phyloP scores from a whole-genome alignment of 768 basidiomycete species.

The Hortiboletus flavorubellus region DNA sequence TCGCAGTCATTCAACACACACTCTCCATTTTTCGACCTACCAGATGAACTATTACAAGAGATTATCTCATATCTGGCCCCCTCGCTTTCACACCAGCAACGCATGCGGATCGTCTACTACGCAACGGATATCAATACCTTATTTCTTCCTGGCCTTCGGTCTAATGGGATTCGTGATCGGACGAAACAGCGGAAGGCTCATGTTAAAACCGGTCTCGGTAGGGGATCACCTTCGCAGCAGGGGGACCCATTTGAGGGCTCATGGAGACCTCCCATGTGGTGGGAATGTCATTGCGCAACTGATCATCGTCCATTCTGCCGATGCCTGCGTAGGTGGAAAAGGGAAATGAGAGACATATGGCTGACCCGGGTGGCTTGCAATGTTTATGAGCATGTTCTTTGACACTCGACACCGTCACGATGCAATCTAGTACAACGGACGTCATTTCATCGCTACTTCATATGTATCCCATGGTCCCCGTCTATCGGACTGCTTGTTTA shows the following conservation, averaged over 20 bases:
- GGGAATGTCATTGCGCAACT: constrained; percentile 30
- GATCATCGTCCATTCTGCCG: constrained; percentile 23
- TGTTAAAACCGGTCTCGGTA: constrained; percentile 5
- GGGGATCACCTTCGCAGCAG: constrained; percentile 7
- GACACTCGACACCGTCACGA: neutral
- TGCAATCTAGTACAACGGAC: constrained; percentile 3
- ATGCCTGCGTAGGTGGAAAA: constrained; percentile 34
- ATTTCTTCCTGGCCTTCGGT: constrained; percentile 31
- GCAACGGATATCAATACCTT: constrained; percentile 48
- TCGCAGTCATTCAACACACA: constrained; percentile 4
- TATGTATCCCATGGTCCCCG: neutral
- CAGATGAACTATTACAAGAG: constrained; percentile 54
- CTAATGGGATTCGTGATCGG: constrained; percentile 8
- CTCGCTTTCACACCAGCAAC: constrained; percentile 51
- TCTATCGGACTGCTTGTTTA: neutral
- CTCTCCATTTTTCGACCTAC: constrained; percentile 42
- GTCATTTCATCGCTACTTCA: neutral
- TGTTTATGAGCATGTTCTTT: constrained; percentile 35
- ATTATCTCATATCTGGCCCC: constrained; percentile 59
- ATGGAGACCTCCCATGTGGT: constrained; percentile 35
- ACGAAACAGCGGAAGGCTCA: constrained; percentile 1
- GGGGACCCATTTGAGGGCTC: constrained; percentile 28
- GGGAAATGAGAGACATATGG: constrained; percentile 46
- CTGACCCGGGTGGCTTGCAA: constrained; percentile 45
- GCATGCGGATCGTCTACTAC: constrained; percentile 49